Base-by-base conservation (phyloP, 2,329 filamentous ascomycete species). In the Cladosporium sp. region DNA sequence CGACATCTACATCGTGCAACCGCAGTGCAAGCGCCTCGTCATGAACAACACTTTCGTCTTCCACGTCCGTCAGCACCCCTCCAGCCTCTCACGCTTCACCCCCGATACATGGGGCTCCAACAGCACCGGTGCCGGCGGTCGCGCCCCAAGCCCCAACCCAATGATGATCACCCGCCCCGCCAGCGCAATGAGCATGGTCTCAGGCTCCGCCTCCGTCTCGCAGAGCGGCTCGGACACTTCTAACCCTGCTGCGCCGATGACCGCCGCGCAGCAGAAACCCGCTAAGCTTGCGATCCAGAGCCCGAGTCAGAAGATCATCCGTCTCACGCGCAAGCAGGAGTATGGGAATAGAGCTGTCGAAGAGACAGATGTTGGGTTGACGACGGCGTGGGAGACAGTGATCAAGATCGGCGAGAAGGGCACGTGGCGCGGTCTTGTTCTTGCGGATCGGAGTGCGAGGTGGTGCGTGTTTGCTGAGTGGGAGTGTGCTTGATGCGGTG, bases 41-140 rank as follows among this genome's bases (percentile, higher is more conserved):
- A 84, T 96, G 64, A 97, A 98, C 81, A 98, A 99, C 76, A 99
- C 95, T 0, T 99, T 97, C 75, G 94, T 99, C 30, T 99, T 99
- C 77, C 91, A 91, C 62, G 91, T 99, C 67, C 91, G 95, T 54
- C 95, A 99, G 75, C 93, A 99, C 75, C 91, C 93, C 0, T 90
- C 92, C 0, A 85, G 85, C 1, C 79, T 85, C 0, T 78, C 79
- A 2, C 74, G 76, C 48, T 75, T 78, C 69, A 74, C 73, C 1
- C 76, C 76, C 4, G 76, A 78, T 60, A 77, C 76, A n/a, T 78
- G 75, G 75, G 75, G 75, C 43, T 60, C 71, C 11, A 70, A 64
- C 51, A 60, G 64, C 21, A 66, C 73, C 48, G 82, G 84, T 1
- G 26, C 16, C 18, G 51, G 51, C 3, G 51, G 8, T 1, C 28